phyloP scores from a whole-genome alignment of 805 yeast species.

The Saccharomyces eubayanus region DNA sequence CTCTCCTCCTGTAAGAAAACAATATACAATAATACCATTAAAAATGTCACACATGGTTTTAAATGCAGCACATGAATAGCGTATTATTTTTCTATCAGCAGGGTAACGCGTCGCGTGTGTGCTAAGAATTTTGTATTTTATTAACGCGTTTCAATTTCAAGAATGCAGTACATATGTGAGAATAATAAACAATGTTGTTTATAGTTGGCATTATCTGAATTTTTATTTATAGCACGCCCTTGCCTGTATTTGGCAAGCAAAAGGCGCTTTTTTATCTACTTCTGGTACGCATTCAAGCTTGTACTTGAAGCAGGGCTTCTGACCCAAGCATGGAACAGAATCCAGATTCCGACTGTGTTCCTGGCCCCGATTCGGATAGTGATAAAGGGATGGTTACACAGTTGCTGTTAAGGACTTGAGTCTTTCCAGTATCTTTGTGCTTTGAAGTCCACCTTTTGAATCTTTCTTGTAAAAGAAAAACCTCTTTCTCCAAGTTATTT shows the following conservation, averaged over 20 bases:
- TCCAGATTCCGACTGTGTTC: neutral
- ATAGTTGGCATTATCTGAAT: neutral
- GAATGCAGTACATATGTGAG: neutral
- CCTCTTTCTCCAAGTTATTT: neutral
- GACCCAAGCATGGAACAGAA: neutral
- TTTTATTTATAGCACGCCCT: neutral
- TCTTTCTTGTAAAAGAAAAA: neutral
- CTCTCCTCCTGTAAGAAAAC: neutral
- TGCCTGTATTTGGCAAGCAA: neutral
- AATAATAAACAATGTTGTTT: neutral
- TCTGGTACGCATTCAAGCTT: neutral
- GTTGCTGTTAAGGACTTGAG: neutral
- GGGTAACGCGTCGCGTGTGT: neutral
- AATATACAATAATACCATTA: neutral
- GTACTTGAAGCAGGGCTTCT: neutral
- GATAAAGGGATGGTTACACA: neutral
- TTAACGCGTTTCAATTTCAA: neutral
- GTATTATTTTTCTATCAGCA: neutral
- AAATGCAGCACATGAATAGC: neutral
- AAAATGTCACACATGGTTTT: neutral
- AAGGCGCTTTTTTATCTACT: neutral
- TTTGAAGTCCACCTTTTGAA: neutral
- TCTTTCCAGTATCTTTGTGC: neutral
- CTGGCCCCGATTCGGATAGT: neutral
- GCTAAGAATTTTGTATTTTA: neutral